Evolutionary conservation across 768 basidiomycete genomes (phyloP).

Genomic region (Tephrocybe rancida): DNA sequence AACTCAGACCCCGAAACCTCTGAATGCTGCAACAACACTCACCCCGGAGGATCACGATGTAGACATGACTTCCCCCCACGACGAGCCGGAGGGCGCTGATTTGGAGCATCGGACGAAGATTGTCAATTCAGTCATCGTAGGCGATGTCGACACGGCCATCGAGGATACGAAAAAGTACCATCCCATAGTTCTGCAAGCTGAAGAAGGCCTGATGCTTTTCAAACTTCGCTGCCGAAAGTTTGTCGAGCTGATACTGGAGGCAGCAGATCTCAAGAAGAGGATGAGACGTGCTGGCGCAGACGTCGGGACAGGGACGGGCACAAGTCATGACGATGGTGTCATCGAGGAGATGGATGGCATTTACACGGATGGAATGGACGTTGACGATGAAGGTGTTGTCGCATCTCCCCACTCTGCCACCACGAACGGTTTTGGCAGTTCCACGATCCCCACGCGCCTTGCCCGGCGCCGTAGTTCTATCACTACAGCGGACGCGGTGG

Average conservation of each 20-base stretch:
- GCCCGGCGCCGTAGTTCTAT: conserved; percentile 6
- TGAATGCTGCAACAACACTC: conserved; percentile 7
- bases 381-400: conserved; percentile 40
- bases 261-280: conserved; percentile 68
- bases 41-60: conserved; percentile 33
- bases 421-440: conserved; percentile 29
- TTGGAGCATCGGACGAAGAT: conserved; percentile 73
- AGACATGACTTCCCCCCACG: conserved; percentile 44
- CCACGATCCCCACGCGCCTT: conserved; percentile 16
- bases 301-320: neutral
- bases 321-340: conserved; percentile 33
- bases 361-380: conserved; percentile 53
- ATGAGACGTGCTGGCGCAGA: conserved; percentile 33
- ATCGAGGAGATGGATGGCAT: conserved; percentile 41
- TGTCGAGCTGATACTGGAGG: conserved; percentile 77
- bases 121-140: conserved; percentile 65
- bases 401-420: conserved; percentile 19
- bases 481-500: conserved; percentile 12
- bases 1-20: conserved; percentile 15
- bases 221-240: conserved; percentile 85
- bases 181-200: conserved; percentile 65
- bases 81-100: conserved; percentile 20
- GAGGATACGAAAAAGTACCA: conserved; percentile 55
- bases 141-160: conserved; percentile 74
- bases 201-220: conserved; percentile 74